A percentile compares a stretch with the other conserved stretches of the same genome.
phyloP scores from a whole-genome alignment of 1,284 basidiomycete species.

The Stygiomarasmius scandens region DNA sequence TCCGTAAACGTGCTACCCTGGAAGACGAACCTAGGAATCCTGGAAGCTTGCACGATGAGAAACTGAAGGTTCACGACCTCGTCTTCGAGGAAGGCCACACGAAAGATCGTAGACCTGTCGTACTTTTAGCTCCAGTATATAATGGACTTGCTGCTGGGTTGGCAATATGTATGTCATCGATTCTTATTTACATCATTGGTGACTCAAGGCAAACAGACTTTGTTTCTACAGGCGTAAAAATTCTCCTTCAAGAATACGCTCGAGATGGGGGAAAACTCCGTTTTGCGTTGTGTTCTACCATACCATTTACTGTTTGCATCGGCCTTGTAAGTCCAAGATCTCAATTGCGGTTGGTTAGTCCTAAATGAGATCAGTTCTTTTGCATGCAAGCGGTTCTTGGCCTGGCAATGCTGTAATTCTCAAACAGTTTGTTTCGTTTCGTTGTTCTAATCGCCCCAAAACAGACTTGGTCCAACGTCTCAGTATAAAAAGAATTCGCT shows the following conservation, averaged over 20 bases:
- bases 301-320: not conserved
- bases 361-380: not conserved
- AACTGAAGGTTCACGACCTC: too few relatives aligned
- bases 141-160: conserved; percentile 70
- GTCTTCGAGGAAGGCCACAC: conserved; percentile 35
- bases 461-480: conserved; percentile 70
- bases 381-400: not conserved
- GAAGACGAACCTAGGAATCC: too few relatives aligned
- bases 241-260: not conserved
- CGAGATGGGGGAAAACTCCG: not conserved
- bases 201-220: conserved; percentile 47
- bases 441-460: conserved; percentile 4
- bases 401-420: conserved; percentile 38
- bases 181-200: conserved; percentile 4
- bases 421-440: not conserved
- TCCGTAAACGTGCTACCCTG: conserved; percentile 14
- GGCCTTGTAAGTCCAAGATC: not conserved
- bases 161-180: conserved; percentile 53
- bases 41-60: not conserved
- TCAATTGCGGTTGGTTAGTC: not conserved
- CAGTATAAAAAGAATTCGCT: conserved; percentile 78
- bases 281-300: not conserved
- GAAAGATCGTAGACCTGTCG: conserved; percentile 39
- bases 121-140: conserved; percentile 74
- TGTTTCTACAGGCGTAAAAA: not conserved